A percentile compares a stretch with the other conserved stretches of the same genome.
Evolutionary conservation across 1,284 basidiomycete genomes (phyloP).

Genomic region (Ustilago crameri): DNA sequence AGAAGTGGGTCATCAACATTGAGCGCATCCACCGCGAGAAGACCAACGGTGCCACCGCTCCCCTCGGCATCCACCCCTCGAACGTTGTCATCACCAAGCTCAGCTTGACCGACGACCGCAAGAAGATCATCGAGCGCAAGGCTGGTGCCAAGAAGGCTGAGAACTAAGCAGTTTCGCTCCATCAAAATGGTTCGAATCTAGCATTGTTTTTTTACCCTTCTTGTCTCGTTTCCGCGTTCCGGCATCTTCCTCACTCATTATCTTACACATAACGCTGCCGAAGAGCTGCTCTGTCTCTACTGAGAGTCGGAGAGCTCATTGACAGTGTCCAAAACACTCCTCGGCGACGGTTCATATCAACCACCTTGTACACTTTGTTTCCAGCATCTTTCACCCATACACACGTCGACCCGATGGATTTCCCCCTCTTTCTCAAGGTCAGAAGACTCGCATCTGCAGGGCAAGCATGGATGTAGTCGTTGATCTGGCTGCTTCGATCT

Average conservation of each 20-base stretch:
- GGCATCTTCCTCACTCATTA: neutral
- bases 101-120: conserved; percentile 68
- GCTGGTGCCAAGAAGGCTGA: conserved; percentile 56
- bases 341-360: conserved; percentile 6
- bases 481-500: conserved; percentile 23
- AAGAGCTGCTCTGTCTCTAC: neutral
- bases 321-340: conserved; percentile 10
- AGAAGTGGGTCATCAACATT: conserved; percentile 99
- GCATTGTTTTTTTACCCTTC: neutral
- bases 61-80: conserved; percentile 95
- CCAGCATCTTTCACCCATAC: conserved; percentile 18
- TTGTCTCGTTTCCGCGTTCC: conserved; percentile 5
- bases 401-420: conserved; percentile 16
- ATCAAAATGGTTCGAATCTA: neutral
- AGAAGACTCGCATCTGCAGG: neutral
- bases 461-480: conserved; percentile 5
- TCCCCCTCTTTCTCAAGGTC: neutral
- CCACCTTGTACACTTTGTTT: conserved; percentile 16
- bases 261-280: neutral
- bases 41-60: conserved; percentile 92
- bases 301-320: neutral
- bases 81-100: conserved; percentile 85
- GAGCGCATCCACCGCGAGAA: conserved; percentile 98
- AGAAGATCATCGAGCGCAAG: conserved; percentile 63
- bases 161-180: conserved; percentile 31